Base-by-base conservation (phyloP, 2,329 filamentous ascomycete species). In the Conoideocrella luteorostrata region DNA sequence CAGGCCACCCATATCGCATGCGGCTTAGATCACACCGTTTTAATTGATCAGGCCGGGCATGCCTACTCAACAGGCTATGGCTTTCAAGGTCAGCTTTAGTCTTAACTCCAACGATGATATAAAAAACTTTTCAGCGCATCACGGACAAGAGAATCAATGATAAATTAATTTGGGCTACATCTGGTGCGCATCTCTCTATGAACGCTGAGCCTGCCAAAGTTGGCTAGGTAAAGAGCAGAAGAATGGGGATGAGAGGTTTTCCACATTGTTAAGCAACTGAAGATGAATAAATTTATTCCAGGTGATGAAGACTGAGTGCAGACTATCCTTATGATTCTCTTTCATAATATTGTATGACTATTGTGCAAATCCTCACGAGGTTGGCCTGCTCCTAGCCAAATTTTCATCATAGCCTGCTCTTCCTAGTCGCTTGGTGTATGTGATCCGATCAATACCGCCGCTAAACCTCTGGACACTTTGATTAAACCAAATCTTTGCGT, bases 81-180 rank as follows among this genome's bases (percentile, higher is more conserved):
- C 9, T 75, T 74, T 21, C 83, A 78, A 49, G 86, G 84, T 54
- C 83, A 87, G 62, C 86, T n/a, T 83, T 9, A 84, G 84, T 2
- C 77, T 78, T 46, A 82, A 82, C 13, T 78, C 72, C 1, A 77
- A 77, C 18, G 84, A 89, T 35, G 87, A 93, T 55, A 73, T 93
- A n/a, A 12, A 72, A 80, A 49, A 69, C 77, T 24, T 84, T 88
- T 0, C 88, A 82, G 1, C 58, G 80, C 42, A 84, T 94, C 47
- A 82, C 88, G 56, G 90, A 90, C 65, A 84, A 80, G 9, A 86
- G 86, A 24, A 74, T 89, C n/a, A 72, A 78, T 29, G 84, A 77
- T 24, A 77, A 80, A 61, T 67, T 93, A 32, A 72, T 77, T 33
- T 88, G 75, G 68, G 84, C 83, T 26, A 85, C 84, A 33, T 81